Conservation (phyloP, 371 early-diverging fungal genomes). For the Lichtheimia ramosa region DNA sequence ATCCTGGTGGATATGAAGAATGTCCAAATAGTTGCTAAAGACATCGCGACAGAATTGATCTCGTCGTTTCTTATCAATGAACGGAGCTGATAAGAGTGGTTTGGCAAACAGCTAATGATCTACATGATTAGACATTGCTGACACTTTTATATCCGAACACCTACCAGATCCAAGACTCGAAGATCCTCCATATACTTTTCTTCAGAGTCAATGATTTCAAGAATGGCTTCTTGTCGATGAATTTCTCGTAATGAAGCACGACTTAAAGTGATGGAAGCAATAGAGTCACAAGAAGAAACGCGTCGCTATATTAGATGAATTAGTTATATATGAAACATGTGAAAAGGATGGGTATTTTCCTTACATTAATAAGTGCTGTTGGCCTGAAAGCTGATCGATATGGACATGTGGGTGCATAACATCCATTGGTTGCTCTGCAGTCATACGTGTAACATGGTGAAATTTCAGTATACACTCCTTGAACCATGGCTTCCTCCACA, state of each 20-base stretch:
- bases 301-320: too few relatives aligned
- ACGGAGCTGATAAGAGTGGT: slow-evolving; percentile 28
- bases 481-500: slow-evolving; percentile 22
- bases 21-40: slow-evolving; percentile 79
- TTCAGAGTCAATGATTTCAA: slow-evolving; percentile 89
- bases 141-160: not conserved
- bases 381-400: slow-evolving; percentile 14
- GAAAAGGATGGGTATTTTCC: not conserved
- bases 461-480: slow-evolving; percentile 39
- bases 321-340: not conserved
- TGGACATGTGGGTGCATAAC: slow-evolving; percentile 46
- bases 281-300: too few relatives aligned
- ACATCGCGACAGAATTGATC: slow-evolving; percentile 74
- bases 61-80: slow-evolving; percentile 59
- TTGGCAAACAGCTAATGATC: slow-evolving; percentile 33
- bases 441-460: slow-evolving; percentile 34
- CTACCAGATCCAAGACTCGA: slow-evolving; percentile 37
- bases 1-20: slow-evolving; percentile 70
- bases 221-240: slow-evolving; percentile 90
- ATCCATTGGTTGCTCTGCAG: slow-evolving; percentile 34
- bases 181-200: slow-evolving; percentile 87
- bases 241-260: slow-evolving; percentile 64
- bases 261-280: too few relatives aligned
- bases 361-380: not conserved
- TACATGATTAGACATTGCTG: not conserved